These are phyloP conservation scores for Bonia amplexicaulis DNA, from an alignment of 176 grass and related monocot genomes.

Conservation along the genomic window DNA sequence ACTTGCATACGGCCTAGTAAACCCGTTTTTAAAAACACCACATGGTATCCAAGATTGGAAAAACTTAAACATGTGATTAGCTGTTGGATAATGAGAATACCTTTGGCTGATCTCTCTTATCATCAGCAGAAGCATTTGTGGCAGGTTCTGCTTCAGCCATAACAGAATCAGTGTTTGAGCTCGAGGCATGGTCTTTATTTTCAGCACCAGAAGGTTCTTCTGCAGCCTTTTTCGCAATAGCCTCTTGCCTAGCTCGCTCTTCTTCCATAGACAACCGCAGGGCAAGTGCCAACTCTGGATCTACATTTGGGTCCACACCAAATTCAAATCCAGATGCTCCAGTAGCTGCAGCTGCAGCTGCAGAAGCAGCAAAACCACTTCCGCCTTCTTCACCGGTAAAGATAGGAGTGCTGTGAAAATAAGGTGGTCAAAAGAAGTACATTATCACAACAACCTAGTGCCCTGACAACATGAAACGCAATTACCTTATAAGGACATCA, in stretches of 20 bases:
- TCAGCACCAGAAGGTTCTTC: conserved; percentile 54
- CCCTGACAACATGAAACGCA: neutral
- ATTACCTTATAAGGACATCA: conserved; percentile 90
- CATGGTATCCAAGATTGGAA: neutral
- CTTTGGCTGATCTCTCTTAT: conserved; percentile 51
- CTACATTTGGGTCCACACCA: conserved; percentile 94
- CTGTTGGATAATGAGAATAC: neutral
- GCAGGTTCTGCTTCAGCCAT: conserved; percentile 55
- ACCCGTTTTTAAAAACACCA: too few species aligned
- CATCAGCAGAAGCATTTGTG: conserved; percentile 42
- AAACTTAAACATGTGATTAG: neutral
- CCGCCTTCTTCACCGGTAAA: conserved; percentile 95
- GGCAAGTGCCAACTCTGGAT: conserved; percentile 90
- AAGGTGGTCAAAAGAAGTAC: neutral
- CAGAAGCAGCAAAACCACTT: conserved; percentile 92
- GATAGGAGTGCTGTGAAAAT: conserved; percentile 73
- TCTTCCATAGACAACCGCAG: conserved; percentile 98
- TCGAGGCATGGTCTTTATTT: conserved; percentile 50
- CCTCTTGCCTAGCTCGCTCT: conserved; percentile 89
- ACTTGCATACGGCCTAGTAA: too few species aligned
- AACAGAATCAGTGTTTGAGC: conserved; percentile 51
- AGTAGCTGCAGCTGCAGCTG: conserved; percentile 81
- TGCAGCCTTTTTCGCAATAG: conserved; percentile 66
- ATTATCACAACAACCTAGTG: neutral
- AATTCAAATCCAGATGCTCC: conserved; percentile 90